Conservation (phyloP, 768 basidiomycete species). For the Gymnopilus dilepis region DNA sequence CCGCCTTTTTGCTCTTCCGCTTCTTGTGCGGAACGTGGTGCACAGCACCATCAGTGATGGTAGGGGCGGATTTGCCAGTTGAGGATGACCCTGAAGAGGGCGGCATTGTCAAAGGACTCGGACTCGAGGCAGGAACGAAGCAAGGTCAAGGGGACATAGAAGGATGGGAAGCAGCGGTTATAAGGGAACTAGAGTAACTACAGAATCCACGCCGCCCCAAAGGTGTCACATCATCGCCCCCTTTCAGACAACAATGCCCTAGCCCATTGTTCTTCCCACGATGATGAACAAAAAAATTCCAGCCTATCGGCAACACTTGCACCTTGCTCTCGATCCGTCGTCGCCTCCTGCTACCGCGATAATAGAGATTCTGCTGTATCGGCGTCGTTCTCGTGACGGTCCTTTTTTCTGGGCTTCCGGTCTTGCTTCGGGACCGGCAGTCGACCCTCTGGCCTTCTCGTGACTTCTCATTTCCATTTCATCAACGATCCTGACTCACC, state of each 20-base stretch:
- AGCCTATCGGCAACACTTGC: neutral
- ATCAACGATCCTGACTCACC: conserved; percentile 8
- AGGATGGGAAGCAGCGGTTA: neutral
- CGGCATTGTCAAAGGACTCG: neutral
- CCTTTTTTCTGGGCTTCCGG: neutral
- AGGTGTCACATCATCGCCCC: neutral
- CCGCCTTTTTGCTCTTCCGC: conserved; percentile 2
- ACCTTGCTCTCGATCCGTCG: neutral
- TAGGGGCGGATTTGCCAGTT: neutral
- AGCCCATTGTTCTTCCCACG: neutral
- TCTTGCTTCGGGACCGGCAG: neutral
- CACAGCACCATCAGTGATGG: conserved; percentile 8
- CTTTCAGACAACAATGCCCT: neutral
- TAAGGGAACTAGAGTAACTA: neutral
- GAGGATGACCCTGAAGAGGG: neutral
- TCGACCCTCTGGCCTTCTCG: neutral
- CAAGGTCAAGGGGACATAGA: neutral
- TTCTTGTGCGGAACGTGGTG: neutral
- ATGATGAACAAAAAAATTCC: neutral
- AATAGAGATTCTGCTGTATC: neutral
- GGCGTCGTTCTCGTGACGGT: neutral
- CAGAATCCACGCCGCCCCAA: neutral
- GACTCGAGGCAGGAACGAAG: neutral
- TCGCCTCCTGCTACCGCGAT: neutral
- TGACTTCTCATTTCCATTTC: neutral